phyloP scores from a whole-genome alignment of 2,329 filamentous ascomycete genomes.

The Trichoderma breve region DNA sequence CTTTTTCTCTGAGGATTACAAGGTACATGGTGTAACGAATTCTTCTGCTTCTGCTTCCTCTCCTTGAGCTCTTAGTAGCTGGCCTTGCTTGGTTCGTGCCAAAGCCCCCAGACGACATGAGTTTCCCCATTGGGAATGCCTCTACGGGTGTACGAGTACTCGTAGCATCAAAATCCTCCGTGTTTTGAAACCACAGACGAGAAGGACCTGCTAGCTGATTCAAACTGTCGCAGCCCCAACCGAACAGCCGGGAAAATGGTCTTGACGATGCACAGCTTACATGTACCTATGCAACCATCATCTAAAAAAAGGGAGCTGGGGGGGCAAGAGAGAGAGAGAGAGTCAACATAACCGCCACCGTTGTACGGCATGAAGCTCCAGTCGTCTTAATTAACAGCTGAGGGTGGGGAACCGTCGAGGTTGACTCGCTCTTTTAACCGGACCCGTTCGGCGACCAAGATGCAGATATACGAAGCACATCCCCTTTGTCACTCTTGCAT shows the following conservation, averaged over 20 bases:
- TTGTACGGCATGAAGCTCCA: background rate
- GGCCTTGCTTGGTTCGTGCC: background rate
- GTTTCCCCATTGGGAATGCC: background rate
- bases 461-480: slow-evolving; percentile 9
- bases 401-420: background rate
- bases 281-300: background rate
- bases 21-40: background rate
- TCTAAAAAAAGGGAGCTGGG: background rate
- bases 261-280: background rate
- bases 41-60: background rate
- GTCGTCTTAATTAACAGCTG: background rate
- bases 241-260: background rate
- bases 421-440: slow-evolving; percentile 10
- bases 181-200: slow-evolving; percentile 5
- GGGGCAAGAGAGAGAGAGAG: background rate
- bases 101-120: background rate
- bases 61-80: background rate
- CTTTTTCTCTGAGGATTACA: background rate
- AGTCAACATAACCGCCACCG: background rate
- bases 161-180: slow-evolving; percentile 4
- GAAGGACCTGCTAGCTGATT: background rate
- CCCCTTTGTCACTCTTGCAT: background rate
- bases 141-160: background rate
- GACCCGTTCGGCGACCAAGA: slow-evolving; percentile 17
- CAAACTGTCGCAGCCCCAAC: slow-evolving; percentile 17